Evolutionary conservation across 176 grass and related monocot species (phyloP).

Genomic region (Tuctoria greenei): DNA sequence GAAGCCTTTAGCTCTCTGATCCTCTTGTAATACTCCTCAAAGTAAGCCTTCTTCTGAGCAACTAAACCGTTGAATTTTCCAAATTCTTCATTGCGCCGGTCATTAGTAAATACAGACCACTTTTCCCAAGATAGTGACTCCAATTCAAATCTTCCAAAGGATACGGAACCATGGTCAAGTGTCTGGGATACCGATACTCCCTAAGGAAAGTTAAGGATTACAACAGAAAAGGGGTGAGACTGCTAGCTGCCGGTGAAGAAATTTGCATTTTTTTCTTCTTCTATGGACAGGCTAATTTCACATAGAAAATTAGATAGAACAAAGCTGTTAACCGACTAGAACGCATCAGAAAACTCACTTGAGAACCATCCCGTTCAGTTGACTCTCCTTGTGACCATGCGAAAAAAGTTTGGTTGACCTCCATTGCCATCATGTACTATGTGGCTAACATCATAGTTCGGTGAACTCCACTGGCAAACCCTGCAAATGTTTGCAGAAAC

Average conservation of each 20-base stretch:
- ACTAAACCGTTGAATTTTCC: constrained; percentile 97
- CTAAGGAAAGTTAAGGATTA: constrained; percentile 41
- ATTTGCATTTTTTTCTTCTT: not conserved
- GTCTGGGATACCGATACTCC: constrained; percentile 73
- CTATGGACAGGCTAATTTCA: not conserved
- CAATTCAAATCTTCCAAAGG: constrained; percentile 86
- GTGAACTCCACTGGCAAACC: not conserved
- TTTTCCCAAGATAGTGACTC: constrained; percentile 97
- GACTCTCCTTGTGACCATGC: constrained; percentile 80
- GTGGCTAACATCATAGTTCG: constrained; percentile 27
- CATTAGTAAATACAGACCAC: constrained; percentile 90
- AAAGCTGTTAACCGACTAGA: not conserved
- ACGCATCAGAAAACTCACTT: constrained; percentile 43
- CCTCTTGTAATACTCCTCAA: constrained; percentile 94
- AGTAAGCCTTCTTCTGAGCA: constrained; percentile 95
- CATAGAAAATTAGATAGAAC: not conserved
- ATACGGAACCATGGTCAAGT: constrained; percentile 93
- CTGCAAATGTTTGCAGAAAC: constrained; percentile 30
- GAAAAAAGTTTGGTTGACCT: constrained; percentile 83
- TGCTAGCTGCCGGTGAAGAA: not conserved
- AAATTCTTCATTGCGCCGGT: constrained; percentile 88
- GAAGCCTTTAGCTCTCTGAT: constrained; percentile 81
- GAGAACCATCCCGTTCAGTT: constrained; percentile 59
- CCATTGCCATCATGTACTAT: constrained; percentile 48
- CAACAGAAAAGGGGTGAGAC: constrained; percentile 36